These are phyloP conservation scores for Aspergillus clavatus DNA, from an alignment of 2,329 filamentous ascomycete species.

Conservation along the genomic window DNA sequence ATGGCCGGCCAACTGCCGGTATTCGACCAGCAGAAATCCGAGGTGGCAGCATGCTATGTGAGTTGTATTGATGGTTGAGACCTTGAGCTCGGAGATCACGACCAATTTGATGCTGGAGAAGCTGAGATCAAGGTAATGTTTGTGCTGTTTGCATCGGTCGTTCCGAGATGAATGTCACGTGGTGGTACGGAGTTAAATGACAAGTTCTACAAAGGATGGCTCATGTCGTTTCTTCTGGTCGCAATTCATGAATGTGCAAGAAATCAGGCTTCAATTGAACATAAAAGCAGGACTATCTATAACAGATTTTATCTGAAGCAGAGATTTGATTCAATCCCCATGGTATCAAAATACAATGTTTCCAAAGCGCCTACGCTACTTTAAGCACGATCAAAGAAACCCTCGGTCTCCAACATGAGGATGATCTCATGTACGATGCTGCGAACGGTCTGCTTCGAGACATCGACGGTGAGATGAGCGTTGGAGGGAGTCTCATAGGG, in stretches of 20 bases:
- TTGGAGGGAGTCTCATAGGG: conserved; percentile 83
- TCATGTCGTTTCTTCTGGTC: too few relatives aligned
- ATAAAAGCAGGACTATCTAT: conserved; percentile 18
- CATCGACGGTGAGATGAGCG: conserved; percentile 78
- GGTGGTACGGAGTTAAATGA: too few relatives aligned
- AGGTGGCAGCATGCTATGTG: conserved; percentile 30
- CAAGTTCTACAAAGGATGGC: too few relatives aligned
- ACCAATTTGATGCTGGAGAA: background rate
- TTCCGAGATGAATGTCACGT: too few relatives aligned
- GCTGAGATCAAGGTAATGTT: conserved; percentile 14
- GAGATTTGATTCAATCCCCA: conserved; percentile 7
- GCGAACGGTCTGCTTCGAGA: conserved; percentile 80
- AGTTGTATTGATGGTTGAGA: conserved; percentile 1
- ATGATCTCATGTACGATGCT: conserved; percentile 97
- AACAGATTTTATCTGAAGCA: conserved; percentile 7
- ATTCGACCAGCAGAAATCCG: conserved; percentile 37
- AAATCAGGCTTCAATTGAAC: conserved; percentile 13
- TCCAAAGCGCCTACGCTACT: conserved; percentile 11
- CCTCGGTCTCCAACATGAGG: conserved; percentile 81
- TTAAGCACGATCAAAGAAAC: conserved; percentile 66
- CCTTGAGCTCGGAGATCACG: background rate
- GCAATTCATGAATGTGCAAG: too few relatives aligned
- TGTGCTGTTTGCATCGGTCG: conserved; percentile 10
- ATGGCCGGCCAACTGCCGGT: conserved; percentile 33
- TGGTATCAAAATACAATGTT: conserved; percentile 13